These are phyloP conservation scores for Fragaria vesca DNA, from an alignment of 306 rosid genomes.

Conservation along the genomic window DNA sequence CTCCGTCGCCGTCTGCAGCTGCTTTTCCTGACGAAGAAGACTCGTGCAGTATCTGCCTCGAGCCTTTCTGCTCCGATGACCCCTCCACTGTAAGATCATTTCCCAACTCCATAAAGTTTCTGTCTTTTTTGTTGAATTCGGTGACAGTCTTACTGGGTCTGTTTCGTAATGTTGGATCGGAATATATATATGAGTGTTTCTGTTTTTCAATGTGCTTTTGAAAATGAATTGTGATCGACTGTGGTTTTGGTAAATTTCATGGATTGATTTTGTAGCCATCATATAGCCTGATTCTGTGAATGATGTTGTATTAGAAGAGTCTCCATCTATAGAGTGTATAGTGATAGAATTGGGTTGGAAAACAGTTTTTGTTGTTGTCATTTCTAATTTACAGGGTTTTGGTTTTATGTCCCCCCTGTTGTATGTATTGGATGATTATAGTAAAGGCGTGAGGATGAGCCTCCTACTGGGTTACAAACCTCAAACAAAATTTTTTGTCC, in stretches of 20 bases:
- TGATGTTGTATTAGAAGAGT: too few relatives aligned
- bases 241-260: not conserved
- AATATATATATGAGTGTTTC: not conserved
- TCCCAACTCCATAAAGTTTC: not conserved
- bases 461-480: too few relatives aligned
- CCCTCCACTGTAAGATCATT: conserved; percentile 65
- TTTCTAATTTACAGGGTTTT: too few relatives aligned
- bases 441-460: too few relatives aligned
- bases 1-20: conserved; percentile 32
- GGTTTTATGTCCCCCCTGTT: too few relatives aligned
- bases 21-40: conserved; percentile 64
- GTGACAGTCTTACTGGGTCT: not conserved
- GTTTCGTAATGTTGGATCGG: not conserved
- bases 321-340: too few relatives aligned
- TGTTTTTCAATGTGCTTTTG: not conserved
- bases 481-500: too few relatives aligned
- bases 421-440: too few relatives aligned
- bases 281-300: not conserved
- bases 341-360: too few relatives aligned
- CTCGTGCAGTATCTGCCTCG: conserved; percentile 83
- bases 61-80: conserved; percentile 60
- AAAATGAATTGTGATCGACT: not conserved
- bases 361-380: too few relatives aligned
- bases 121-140: not conserved
- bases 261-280: not conserved